Base-by-base conservation (phyloP, 1,284 basidiomycete genomes). In the Crucibulum parvulum region DNA sequence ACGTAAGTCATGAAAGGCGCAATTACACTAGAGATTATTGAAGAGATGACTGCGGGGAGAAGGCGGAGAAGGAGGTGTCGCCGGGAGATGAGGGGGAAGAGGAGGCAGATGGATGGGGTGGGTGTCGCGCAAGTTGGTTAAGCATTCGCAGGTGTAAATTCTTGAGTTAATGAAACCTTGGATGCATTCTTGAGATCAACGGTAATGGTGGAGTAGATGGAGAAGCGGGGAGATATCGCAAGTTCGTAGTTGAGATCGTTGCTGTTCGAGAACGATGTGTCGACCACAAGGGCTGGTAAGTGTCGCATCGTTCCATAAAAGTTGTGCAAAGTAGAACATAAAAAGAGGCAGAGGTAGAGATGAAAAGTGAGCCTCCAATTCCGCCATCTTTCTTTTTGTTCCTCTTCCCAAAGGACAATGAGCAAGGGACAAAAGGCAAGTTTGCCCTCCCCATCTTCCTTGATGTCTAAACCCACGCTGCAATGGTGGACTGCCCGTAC, bases 1-100 rank as follows among this genome's bases (percentile, higher is more conserved):
- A 97, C 87, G 56, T 88, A 85, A 6, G 97, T 96, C 95, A 99
- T 98, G 81, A 93, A 93, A 1, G 97, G 94, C 0, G 93, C 94
- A 39, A 98, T 83, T 39, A 89, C 86, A 47, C 95, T 93, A 0
- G 90, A 84, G 46, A 87, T 76, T 43, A 94, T 60, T 4, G 94
- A 92, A 34, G 88, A 82, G 48, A 87, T 16, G 56, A 92, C 66
- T 4, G 92, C 95, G 1, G 96, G 96, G 34, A 90, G 64, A 99
- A 99, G 18, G 91, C 83, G 75, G 55, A 96, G 77, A 53, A 87
- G 67, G 58, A 84, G 68, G 66, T 93, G 87, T 50, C 81, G 81
- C 35, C 77, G 72, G 1, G 87, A 79, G 58, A 91, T 79, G 57
- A 89, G 81, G 37, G 87, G 87, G 75, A 92, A 94, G 52, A 94